A percentile compares a stretch with the other conserved stretches of the same genome.
Conservation (phyloP, 768 basidiomycete species). For the Naganishia antarctica region DNA sequence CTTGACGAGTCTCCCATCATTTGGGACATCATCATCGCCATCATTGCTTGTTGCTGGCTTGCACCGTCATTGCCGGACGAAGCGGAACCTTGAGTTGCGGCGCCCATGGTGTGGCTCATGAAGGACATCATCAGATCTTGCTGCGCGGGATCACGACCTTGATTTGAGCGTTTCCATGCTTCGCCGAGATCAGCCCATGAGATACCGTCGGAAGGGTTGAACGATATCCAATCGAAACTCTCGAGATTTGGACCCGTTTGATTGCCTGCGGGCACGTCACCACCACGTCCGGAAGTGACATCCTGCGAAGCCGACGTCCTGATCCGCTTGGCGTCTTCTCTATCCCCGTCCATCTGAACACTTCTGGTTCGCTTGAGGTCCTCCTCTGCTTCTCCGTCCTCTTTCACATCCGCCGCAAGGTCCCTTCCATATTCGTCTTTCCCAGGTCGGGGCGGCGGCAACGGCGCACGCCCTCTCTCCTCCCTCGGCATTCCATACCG, state of each 20-base stretch:
- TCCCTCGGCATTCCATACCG: not conserved
- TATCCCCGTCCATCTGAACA: not conserved
- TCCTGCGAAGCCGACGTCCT: not conserved
- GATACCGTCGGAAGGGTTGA: not conserved
- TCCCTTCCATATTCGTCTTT: constrained; percentile 16
- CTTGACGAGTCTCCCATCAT: not conserved
- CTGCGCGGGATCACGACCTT: constrained; percentile 1
- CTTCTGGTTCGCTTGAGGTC: not conserved
- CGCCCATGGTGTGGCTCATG: constrained; percentile 7
- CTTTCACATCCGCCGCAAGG: not conserved
- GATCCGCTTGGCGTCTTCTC: constrained; percentile 10
- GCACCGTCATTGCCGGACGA: not conserved
- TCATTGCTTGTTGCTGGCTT: constrained; percentile 2
- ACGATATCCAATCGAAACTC: constrained; percentile 10
- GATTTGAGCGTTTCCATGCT: constrained; percentile 16
- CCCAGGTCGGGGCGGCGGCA: constrained; percentile 5
- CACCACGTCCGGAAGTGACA: not conserved
- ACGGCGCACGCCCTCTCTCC: not conserved
- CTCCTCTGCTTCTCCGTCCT: not conserved
- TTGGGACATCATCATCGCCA: constrained; percentile 3
- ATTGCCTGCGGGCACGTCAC: not conserved
- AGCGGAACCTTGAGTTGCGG: too few relatives aligned
- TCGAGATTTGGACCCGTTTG: constrained; percentile 2
- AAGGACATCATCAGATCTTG: constrained; percentile 20
- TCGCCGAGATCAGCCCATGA: constrained; percentile 21